A percentile compares a stretch with the other conserved stretches of the same genome.
These are phyloP conservation scores for Clitoria ternatea DNA, from an alignment of 306 rosid genomes.

Conservation along the genomic window DNA sequence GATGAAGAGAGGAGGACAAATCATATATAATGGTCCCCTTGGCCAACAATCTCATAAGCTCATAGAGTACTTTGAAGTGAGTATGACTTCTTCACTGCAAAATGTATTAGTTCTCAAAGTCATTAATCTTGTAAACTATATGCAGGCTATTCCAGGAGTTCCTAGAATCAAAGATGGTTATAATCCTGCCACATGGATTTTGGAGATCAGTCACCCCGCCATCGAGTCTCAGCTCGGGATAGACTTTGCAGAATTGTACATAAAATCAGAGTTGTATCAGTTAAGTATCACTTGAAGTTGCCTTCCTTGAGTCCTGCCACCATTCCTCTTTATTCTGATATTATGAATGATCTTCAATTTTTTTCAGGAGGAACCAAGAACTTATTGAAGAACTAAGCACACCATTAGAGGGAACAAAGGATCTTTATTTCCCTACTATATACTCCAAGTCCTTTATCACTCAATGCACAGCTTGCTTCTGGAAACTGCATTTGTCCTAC, in stretches of 20 bases:
- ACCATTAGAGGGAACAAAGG: slow-evolving; percentile 38
- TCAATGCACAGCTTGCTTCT: slow-evolving; percentile 46
- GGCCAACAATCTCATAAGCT: slow-evolving; percentile 48
- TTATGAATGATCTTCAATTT: neutral
- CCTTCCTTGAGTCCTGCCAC: neutral
- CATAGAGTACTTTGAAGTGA: slow-evolving; percentile 48
- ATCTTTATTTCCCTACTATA: slow-evolving; percentile 36
- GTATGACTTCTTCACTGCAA: neutral
- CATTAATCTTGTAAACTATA: slow-evolving; percentile 3
- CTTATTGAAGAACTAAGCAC: slow-evolving; percentile 42
- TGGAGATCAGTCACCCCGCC: slow-evolving; percentile 42
- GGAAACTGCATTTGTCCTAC: slow-evolving; percentile 46
- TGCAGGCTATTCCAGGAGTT: slow-evolving; percentile 46
- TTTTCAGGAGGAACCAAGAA: slow-evolving; percentile 41
- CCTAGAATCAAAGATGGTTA: slow-evolving; percentile 41
- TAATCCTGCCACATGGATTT: slow-evolving; percentile 53
- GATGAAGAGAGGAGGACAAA: slow-evolving; percentile 57
- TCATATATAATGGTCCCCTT: slow-evolving; percentile 50
- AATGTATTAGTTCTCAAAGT: slow-evolving; percentile 9
- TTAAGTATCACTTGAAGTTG: slow-evolving; percentile 26
- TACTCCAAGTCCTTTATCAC: slow-evolving; percentile 40
- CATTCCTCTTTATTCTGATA: neutral
- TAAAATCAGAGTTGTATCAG: slow-evolving; percentile 44
- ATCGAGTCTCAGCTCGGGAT: slow-evolving; percentile 35
- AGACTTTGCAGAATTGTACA: slow-evolving; percentile 46